These are phyloP conservation scores for Exophiala sp. DNA, from an alignment of 2,329 filamentous ascomycete genomes.

Conservation along the genomic window DNA sequence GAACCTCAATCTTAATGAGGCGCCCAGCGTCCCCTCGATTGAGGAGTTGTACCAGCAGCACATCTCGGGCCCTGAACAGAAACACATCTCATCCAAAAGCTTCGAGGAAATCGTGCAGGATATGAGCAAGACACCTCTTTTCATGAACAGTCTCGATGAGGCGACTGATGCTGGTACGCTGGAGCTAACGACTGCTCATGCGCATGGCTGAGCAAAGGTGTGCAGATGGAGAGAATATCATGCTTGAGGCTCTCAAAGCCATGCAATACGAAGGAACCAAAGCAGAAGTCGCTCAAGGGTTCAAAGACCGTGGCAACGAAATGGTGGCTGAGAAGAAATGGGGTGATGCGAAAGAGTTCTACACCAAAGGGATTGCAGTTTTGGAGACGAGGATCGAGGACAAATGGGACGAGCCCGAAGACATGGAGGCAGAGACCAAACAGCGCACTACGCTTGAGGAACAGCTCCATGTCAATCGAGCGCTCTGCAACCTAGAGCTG, in stretches of 20 bases:
- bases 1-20: constrained; percentile 41
- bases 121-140: constrained; percentile 73
- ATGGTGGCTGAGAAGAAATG: constrained; percentile 70
- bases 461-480: constrained; percentile 78
- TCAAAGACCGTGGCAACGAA: constrained; percentile 91
- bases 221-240: constrained; percentile 67
- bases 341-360: constrained; percentile 85
- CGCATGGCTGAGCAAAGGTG: constrained; percentile 16
- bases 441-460: constrained; percentile 67
- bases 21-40: constrained; percentile 24
- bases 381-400: constrained; percentile 52
- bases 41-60: constrained; percentile 28
- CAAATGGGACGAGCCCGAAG: constrained; percentile 50
- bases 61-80: constrained; percentile 32
- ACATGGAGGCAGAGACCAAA: constrained; percentile 56
- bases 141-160: constrained; percentile 85
- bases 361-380: constrained; percentile 77
- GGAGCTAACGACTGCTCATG: constrained; percentile 4
- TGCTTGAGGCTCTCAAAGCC: constrained; percentile 82
- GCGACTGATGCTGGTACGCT: constrained; percentile 51
- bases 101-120: constrained; percentile 59
- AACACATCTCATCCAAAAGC: constrained; percentile 23
- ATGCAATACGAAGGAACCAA: constrained; percentile 90
- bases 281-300: constrained; percentile 75
- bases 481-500: constrained; percentile 82